Percentiles rank a stretch among this genome's conserved stretches.
Evolutionary conservation across 2,329 filamentous ascomycete genomes (phyloP).

Genomic region (Shiraia sp.): DNA sequence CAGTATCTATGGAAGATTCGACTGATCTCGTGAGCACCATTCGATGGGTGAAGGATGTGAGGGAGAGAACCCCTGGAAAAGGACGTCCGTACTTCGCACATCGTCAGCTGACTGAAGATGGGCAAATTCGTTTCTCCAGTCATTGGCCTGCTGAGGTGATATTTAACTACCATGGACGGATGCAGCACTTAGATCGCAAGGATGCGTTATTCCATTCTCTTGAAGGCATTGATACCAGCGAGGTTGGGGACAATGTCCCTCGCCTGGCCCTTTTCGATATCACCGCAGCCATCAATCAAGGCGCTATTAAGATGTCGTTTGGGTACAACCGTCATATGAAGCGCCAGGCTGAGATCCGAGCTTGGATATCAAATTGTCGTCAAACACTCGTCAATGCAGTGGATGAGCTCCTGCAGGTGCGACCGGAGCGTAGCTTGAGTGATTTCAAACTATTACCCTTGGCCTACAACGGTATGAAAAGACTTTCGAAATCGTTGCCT

Average conservation of each 20-base stretch:
- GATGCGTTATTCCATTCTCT: constrained; percentile 31
- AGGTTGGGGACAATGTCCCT: constrained; percentile 31
- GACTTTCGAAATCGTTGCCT: constrained; percentile 23
- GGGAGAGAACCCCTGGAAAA: constrained; percentile 35
- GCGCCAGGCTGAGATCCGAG: constrained; percentile 29
- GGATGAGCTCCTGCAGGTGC: constrained; percentile 31
- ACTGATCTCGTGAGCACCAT: constrained; percentile 38
- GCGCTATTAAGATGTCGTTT: constrained; percentile 37
- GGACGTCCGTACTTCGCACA: constrained; percentile 40
- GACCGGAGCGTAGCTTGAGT: constrained; percentile 29
- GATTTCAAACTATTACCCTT: constrained; percentile 38
- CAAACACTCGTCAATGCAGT: constrained; percentile 35
- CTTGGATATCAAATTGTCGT: constrained; percentile 34
- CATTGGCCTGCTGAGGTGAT: constrained; percentile 41
- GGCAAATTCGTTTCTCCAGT: constrained; percentile 27
- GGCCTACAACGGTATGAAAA: constrained; percentile 34
- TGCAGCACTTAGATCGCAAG: constrained; percentile 37
- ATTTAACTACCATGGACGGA: constrained; percentile 39
- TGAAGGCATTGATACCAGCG: constrained; percentile 22
- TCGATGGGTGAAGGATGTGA: constrained; percentile 38
- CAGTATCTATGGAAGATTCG: constrained; percentile 23
- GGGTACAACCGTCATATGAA: constrained; percentile 38
- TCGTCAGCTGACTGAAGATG: constrained; percentile 28
- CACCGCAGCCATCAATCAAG: constrained; percentile 33
- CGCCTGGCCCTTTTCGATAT: constrained; percentile 38